These are phyloP conservation scores for Suhomyces maxii DNA, from an alignment of 1,139 yeast genomes.

Conservation along the genomic window DNA sequence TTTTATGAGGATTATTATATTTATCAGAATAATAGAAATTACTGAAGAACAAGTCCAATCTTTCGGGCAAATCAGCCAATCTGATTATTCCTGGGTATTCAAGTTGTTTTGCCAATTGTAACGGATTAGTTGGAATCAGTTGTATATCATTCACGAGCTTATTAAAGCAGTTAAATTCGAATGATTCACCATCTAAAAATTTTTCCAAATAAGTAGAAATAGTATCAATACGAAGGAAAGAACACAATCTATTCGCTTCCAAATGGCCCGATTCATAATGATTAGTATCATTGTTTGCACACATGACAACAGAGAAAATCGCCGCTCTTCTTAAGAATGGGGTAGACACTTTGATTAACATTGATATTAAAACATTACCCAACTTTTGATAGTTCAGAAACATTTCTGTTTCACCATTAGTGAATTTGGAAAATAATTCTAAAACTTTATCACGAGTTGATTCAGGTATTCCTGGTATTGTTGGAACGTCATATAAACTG, in stretches of 20 bases:
- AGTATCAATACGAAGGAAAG: conserved; percentile 52
- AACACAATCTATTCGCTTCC: conserved; percentile 61
- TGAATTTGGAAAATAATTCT: background rate
- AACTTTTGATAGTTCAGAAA: conserved; percentile 17
- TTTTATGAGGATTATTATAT: conserved; percentile 38
- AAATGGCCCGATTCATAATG: conserved; percentile 16
- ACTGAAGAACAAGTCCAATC: conserved; percentile 70
- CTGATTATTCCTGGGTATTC: conserved; percentile 70
- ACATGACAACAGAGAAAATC: conserved; percentile 56
- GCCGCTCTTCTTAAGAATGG: conserved; percentile 72
- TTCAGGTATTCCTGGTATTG: conserved; percentile 19
- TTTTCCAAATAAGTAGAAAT: conserved; percentile 13
- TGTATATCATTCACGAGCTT: conserved; percentile 3
- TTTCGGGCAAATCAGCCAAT: conserved; percentile 60
- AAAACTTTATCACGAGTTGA: background rate
- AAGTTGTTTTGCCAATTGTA: conserved; percentile 25
- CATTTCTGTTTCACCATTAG: background rate
- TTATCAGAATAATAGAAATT: conserved; percentile 51
- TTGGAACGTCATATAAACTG: conserved; percentile 37
- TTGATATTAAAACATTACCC: conserved; percentile 48
- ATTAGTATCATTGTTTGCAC: conserved; percentile 55
- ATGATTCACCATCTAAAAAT: conserved; percentile 6
- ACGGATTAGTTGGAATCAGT: background rate
- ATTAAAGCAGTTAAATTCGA: conserved; percentile 21
- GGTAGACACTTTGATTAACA: conserved; percentile 56